These are phyloP conservation scores for Cladosporium sp. DNA, from an alignment of 2,329 filamentous ascomycete species.

Conservation along the genomic window DNA sequence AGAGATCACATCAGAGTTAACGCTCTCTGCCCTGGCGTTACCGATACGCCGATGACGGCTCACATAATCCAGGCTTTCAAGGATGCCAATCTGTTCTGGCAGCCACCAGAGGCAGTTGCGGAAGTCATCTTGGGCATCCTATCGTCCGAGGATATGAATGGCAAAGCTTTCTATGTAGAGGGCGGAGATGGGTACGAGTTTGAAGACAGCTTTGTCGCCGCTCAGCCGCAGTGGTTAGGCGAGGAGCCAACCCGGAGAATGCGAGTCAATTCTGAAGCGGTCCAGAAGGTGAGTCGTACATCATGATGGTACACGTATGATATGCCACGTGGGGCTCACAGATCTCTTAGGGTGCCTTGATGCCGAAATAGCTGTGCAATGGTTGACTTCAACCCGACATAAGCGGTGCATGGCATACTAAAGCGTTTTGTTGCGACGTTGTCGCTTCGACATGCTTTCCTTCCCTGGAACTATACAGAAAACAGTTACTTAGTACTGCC, in stretches of 20 bases:
- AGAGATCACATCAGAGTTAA: slow-evolving; percentile 35
- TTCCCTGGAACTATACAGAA: too few species aligned
- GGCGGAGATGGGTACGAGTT: slow-evolving; percentile 44
- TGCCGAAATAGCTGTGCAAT: background rate
- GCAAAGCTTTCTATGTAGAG: slow-evolving; percentile 40
- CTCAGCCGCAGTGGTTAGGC: slow-evolving; percentile 42
- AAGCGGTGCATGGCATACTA: too few species aligned
- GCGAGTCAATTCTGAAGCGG: slow-evolving; percentile 21
- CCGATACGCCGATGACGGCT: slow-evolving; percentile 29
- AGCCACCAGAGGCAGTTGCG: slow-evolving; percentile 21
- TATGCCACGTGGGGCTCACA: background rate
- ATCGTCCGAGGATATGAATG: slow-evolving; percentile 34
- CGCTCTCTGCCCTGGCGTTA: slow-evolving; percentile 41
- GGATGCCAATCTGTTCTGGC: slow-evolving; percentile 18
- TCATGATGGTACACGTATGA: too few species aligned
- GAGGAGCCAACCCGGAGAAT: slow-evolving; percentile 27
- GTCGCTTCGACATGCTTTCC: too few species aligned
- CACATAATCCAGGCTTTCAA: slow-evolving; percentile 17
- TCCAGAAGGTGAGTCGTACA: slow-evolving; percentile 15
- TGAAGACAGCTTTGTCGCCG: slow-evolving; percentile 37
- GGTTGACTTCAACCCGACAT: too few species aligned
- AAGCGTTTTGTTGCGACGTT: too few species aligned
- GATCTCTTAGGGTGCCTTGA: background rate
- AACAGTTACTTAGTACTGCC: too few species aligned
- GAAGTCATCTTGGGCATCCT: slow-evolving; percentile 24